Evolutionary conservation across 2,329 filamentous ascomycete genomes (phyloP), one percentile per base, ranked within the genome.

Genomic region (Mycosphaerella arachidis): DNA sequence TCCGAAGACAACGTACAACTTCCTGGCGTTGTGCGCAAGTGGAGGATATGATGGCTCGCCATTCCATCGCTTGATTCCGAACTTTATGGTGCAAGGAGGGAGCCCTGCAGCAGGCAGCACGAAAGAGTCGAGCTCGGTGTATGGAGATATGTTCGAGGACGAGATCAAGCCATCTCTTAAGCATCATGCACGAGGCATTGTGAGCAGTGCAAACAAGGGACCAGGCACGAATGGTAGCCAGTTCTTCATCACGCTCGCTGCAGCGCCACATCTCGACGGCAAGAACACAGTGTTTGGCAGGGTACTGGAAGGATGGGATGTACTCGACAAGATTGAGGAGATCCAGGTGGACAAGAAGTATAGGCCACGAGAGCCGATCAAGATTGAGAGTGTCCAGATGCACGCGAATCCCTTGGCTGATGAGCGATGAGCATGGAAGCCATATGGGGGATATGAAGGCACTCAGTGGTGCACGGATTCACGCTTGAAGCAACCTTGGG

Each of bases 191-290:
- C 91, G 93, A 7, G 94, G 94, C 1, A 83, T 97, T 20, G 79
- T 99, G 68, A 92, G 88, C 78, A 97, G 97, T 94, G 94, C 94
- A 64, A 99, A 99, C 77, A 88, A 90, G 29, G 94, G 94, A 0
- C 90, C 91, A 13, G 86, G 96, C 74, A 96, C 93, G 48, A 97
- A 97, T 74, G 94, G 94, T 33, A 91, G 87, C 63, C 90, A 95
- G 73, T 95, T 94, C 77, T 95, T 92, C 74, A 80, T 94, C 62
- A 85, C 87, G 1, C 88, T 92, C 67, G 88, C 88, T 61, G 86
- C 89, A 66, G 89, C 90, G 29, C 84, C 89, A 40, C 91, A 94
- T 76, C 78, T 95, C 46, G 91, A 94, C 73, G 90, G 90, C 4
- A 84, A 91, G 72, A 94, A 94, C 72, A 92, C 90, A 0, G 87